Base-by-base conservation (phyloP, 768 basidiomycete species). In the Dentipellis sp. region DNA sequence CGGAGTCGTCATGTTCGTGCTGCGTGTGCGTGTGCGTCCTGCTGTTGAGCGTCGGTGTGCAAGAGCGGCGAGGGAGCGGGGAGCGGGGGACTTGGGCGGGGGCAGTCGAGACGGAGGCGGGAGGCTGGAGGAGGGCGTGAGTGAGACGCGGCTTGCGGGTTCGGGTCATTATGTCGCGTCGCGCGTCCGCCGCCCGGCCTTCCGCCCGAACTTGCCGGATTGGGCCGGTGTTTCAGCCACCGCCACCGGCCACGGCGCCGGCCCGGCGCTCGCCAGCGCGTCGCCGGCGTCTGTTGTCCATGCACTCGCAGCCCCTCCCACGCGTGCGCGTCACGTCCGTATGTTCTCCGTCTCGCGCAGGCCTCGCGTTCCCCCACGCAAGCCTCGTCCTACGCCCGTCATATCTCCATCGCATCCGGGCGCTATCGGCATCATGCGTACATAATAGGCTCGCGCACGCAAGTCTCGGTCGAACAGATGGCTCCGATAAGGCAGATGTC, bases 1-100 rank as follows among this genome's bases (percentile, higher is more conserved):
- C 56, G 89, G 86, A 39, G 88, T 84, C 65, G 86, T 83, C 88
- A 90, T 91, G 38, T 21, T 48, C 37, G 50, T 23, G 51, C 16
- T 19, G 34, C 17, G 14, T 11, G 22, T 10, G 56, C 10, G 23
- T 55, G 37, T 48, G 35, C 16, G 7, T 8, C 17, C 34, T 4
- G 10, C 29, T 29, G 16, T 29, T 36, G 35, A 35, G 29, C 0
- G 17, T 2, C n/a, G 14, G 48, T 54, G 17, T 9, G 50, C 12
- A 38, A 16, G 29, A 29, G 6, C 29, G 29, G 29, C 29, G 29
- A 6, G 29, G 29, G 29, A 29, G 29, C 29, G 29, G 35, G 51
- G 22, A 22, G 39, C 3, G 36, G 46, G 6, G n/a, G 50, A 19
- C 14, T 40, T 17, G 59, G 16, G 38, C 42, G 56, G 42, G 23